These are phyloP conservation scores for Trichoderma sp. DNA, from an alignment of 2,329 filamentous ascomycete genomes.

Conservation along the genomic window DNA sequence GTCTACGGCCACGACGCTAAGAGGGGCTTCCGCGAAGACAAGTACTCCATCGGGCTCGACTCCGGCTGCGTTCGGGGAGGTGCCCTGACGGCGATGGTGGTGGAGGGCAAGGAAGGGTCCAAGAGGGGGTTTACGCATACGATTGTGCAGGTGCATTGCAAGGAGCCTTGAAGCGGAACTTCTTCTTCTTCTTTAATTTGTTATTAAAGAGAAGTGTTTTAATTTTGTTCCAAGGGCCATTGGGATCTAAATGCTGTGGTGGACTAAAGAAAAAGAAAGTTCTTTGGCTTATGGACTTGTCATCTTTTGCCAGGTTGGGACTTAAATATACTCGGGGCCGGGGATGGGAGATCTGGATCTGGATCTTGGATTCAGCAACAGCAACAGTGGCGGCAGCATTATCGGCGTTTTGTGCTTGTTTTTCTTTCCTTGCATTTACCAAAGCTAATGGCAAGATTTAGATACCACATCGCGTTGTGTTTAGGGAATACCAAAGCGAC, in stretches of 20 bases:
- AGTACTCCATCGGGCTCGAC: conserved; percentile 83
- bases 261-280: not conserved
- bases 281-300: not conserved
- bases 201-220: not conserved
- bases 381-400: not conserved
- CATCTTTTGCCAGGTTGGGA: not conserved
- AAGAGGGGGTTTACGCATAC: conserved; percentile 40
- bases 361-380: not conserved
- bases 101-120: conserved; percentile 53
- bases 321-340: not conserved
- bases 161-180: conserved; percentile 13
- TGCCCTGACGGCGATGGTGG: conserved; percentile 73
- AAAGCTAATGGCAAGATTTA: not conserved
- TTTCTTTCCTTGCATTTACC: not conserved
- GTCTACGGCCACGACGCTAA: conserved; percentile 88
- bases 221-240: not conserved
- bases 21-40: conserved; percentile 59
- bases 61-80: conserved; percentile 78
- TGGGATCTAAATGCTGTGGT: not conserved
- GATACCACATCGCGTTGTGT: not conserved
- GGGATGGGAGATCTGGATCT: not conserved
- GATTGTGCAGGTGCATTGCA: conserved; percentile 47
- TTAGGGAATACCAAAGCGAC: not conserved
- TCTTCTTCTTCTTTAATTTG: not conserved
- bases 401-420: not conserved